Base-by-base conservation (phyloP, 2,329 filamentous ascomycete species). In the Colletotrichum higginsianum region DNA sequence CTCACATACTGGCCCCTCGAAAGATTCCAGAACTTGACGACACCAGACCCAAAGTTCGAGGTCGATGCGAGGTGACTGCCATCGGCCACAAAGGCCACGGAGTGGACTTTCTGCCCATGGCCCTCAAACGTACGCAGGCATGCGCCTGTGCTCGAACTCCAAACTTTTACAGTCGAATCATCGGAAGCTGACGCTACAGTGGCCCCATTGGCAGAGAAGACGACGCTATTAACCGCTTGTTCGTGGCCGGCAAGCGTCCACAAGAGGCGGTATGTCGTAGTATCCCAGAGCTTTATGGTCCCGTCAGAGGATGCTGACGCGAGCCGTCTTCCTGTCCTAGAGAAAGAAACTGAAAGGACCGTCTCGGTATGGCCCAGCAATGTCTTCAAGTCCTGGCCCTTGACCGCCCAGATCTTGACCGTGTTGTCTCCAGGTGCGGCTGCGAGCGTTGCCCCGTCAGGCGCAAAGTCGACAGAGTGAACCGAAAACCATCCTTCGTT, bases 401-500 rank as follows among this genome's bases (percentile, higher is more conserved):
- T 15, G 44, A 16, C 15, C 12, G 4, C 11, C 21, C 11, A 50
- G n/a, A 50, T 3, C 12, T 15, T 23, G 6, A 50, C 11, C 4
- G 21, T 50, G 12, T 18, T 2, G 21, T 50, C 12, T 1, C 4
- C 2, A 2, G 2, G 11, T 23, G 47, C 47, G 4, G n/a, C 21
- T 13, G 11, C 47, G 2, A 50, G 21, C 11, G 12, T n/a, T 3
- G 1, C 13, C 11, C 47, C 13, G 7, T 50, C n/a, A 15, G n/a
- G 12, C 16, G 49, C 21, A 3, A 16, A 50, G 49, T 21, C 49
- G 3, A 15, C 21, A 9, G 2, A 7, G 11, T 12, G 12, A 49
- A 9, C 7, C 2, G 0, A 2, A 5, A 2, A 5, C 21, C 8
- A 2, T 2, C 8, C 3, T 1, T 35, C 2, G 8, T 49, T 5